Conservation (phyloP, 139 green algal species). For the Tetradesmus obliquus region DNA sequence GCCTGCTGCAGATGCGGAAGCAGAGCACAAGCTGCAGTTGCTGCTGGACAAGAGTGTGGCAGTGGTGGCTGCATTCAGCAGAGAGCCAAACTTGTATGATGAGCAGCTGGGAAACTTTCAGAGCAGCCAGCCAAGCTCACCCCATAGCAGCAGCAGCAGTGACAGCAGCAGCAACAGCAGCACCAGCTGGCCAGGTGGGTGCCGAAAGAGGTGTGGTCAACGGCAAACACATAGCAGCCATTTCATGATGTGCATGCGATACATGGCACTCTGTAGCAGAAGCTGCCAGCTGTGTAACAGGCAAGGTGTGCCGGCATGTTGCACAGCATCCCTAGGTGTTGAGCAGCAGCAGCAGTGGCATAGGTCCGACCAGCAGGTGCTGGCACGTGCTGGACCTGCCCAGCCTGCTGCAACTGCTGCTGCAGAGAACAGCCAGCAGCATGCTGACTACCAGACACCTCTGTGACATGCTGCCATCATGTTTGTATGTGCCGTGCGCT, state of each 20-base stretch:
- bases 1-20: conserved; percentile 22
- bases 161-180: background rate
- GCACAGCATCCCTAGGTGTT: too few relatives aligned
- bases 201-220: too few relatives aligned
- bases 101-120: background rate
- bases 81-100: conserved; percentile 16
- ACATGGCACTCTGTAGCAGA: too few relatives aligned
- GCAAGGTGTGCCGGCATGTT: background rate
- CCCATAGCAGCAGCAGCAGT: background rate
- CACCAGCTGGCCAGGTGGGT: background rate
- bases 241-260: too few relatives aligned
- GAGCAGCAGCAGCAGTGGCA: background rate
- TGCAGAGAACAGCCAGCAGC: background rate
- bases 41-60: conserved; percentile 40
- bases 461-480: background rate
- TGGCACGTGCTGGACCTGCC: background rate
- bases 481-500: background rate
- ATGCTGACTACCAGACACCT: background rate
- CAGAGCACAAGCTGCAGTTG: conserved; percentile 22
- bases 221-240: too few relatives aligned
- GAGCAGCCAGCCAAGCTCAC: background rate
- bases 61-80: conserved; percentile 13
- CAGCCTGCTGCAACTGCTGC: background rate
- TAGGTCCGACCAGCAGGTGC: background rate
- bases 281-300: background rate